Evolutionary conservation across 164 flowering plant genomes (phyloP).

Genomic region (Macadamia tetraphylla): DNA sequence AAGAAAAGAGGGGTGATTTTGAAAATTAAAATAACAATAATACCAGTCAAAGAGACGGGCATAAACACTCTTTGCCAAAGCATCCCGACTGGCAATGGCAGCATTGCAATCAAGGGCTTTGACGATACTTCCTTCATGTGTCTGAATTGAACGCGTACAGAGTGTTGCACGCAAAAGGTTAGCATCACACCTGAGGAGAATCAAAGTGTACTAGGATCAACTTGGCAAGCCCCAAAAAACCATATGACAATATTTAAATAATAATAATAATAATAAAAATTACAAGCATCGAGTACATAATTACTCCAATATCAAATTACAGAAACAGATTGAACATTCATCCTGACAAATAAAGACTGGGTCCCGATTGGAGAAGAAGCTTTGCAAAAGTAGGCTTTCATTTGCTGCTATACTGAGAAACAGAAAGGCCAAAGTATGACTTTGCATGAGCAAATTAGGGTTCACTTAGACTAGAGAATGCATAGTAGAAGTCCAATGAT

Average conservation of each 20-base stretch:
- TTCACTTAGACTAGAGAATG: no score
- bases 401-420: no score
- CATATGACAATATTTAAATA: background rate
- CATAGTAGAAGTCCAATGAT: no score
- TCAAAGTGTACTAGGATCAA: background rate
- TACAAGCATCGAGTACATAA: no score
- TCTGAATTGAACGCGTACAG: conserved; percentile 83
- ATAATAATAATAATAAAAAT: no score
- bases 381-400: no score
- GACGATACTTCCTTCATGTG: conserved; percentile 82
- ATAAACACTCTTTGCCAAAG: conserved; percentile 92
- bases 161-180: conserved; percentile 70
- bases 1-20: background rate
- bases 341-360: no score
- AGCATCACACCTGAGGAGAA: conserved; percentile 66
- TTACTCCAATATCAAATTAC: background rate
- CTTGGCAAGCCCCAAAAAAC: background rate
- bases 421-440: no score
- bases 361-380: no score
- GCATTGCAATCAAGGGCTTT: conserved; percentile 89
- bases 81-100: conserved; percentile 88
- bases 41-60: conserved; percentile 92
- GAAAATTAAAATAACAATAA: conserved; percentile 10
- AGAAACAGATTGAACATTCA: background rate
- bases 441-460: no score